phyloP scores from a whole-genome alignment of 2,329 filamentous ascomycete species.

The Cercospora zeae-maydis region DNA sequence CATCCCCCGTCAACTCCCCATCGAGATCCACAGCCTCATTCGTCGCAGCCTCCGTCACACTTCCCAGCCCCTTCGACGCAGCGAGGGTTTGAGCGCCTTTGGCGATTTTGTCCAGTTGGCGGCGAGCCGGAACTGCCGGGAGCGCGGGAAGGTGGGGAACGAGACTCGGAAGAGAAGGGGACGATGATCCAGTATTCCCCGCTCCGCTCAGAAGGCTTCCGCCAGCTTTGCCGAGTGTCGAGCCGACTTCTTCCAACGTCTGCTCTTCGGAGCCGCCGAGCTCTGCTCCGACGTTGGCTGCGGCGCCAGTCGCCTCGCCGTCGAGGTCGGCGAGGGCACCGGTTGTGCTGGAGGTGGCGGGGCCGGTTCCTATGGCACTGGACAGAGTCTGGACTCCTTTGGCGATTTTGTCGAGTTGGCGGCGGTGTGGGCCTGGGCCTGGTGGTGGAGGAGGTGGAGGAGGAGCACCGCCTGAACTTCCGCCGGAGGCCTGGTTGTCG shows the following conservation, averaged over 20 bases:
- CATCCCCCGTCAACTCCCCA: constrained; percentile 19
- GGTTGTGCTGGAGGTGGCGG: constrained; percentile 6
- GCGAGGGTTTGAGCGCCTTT: constrained; percentile 20
- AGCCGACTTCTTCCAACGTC: constrained; percentile 20
- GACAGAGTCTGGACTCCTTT: constrained; percentile 20
- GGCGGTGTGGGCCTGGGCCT: neutral
- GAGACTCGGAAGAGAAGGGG: neutral
- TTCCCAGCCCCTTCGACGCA: constrained; percentile 14
- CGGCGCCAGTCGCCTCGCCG: constrained; percentile 18
- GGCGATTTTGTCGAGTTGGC: constrained; percentile 29
- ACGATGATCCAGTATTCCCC: neutral
- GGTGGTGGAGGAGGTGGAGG: neutral
- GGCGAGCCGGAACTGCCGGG: neutral
- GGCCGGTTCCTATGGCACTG: constrained; percentile 13
- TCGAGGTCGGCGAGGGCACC: constrained; percentile 16
- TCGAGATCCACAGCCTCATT: constrained; percentile 16
- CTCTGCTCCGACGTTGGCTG: constrained; percentile 21
- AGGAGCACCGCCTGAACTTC: neutral
- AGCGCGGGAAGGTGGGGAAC: neutral
- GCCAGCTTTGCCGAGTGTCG: neutral
- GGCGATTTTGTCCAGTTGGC: constrained; percentile 30
- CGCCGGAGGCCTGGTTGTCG: neutral
- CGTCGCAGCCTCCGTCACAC: constrained; percentile 7
- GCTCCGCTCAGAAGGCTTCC: neutral
- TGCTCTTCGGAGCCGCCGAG: constrained; percentile 19